Base-by-base conservation (phyloP, 176 grass and related monocot species). In the Hyparrhenia diplandra region DNA sequence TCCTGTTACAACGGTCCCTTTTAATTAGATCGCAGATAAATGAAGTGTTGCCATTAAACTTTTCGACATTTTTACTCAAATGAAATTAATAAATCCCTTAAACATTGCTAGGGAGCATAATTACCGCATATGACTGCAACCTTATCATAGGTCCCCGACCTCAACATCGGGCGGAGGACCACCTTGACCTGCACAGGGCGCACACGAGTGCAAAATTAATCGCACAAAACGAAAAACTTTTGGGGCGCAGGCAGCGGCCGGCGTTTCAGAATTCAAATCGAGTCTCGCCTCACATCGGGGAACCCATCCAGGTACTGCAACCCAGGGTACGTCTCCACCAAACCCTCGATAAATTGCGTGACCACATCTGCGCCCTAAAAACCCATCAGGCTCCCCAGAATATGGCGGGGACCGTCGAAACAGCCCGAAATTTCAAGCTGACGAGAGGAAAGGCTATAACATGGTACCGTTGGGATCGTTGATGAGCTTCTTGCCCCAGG, bases 291-390 rank as follows among this genome's bases (percentile, higher is more conserved):
- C 67, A 98, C 88, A 82, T 84, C 86, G 17, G 92, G 86, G 29
- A 94, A 89, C 10, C 86, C 88, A 80, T 94, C 83, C 71, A 94
- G 66, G 73, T 89, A 89, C 83, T 94, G 89, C 81, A 91, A 18
- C 17, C 80, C 80, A 28, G 92, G 86, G 85, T 91, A 94, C 27
- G 83, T 82, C 76, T 79, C 83, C 42, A 86, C 92, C 78, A 95
- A 86, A 70, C 96, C 96, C 80, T 95, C 96, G 75, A 99, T 91
- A 55, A 99, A 99, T 84, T 99, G 82, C 37, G 87, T 95, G 73
- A 95, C 96, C 67, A 95, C 96, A 88, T 88, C 96, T 99, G 77
- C 85, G 32, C 60, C 73, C 58, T 64, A 57, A 90, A 90, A 80
- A 58, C 83, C 91, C 79, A 17, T 79, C 77, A 67, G 32, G 21